phyloP scores from a whole-genome alignment of 805 yeast species.

The Yamadazyma olivae region DNA sequence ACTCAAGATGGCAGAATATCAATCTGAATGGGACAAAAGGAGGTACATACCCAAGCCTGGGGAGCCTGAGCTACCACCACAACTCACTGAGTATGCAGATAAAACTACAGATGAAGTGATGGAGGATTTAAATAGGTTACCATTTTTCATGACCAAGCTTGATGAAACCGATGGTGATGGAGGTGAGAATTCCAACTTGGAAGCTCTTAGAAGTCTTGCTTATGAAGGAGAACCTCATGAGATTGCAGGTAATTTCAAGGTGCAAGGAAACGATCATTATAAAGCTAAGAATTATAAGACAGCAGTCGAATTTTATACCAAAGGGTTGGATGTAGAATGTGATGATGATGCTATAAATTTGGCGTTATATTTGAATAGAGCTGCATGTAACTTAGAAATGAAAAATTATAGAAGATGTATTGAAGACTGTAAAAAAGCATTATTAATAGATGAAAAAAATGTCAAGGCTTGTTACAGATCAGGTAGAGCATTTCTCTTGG shows the following conservation, averaged over 20 bases:
- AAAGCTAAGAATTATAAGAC: conserved; percentile 65
- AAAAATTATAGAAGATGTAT: conserved; percentile 83
- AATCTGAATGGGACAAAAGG: conserved; percentile 42
- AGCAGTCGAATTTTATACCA: conserved; percentile 76
- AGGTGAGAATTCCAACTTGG: conserved; percentile 71
- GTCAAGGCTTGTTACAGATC: conserved; percentile 85
- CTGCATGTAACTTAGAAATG: conserved; percentile 87
- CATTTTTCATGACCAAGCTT: conserved; percentile 89
- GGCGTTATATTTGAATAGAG: conserved; percentile 74
- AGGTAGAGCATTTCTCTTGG: conserved; percentile 71
- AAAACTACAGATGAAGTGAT: conserved; percentile 75
- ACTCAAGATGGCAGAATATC: conserved; percentile 11
- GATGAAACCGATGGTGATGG: conserved; percentile 76
- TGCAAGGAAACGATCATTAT: conserved; percentile 89
- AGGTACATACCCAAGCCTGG: conserved; percentile 45
- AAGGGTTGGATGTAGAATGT: conserved; percentile 73
- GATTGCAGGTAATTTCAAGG: conserved; percentile 82
- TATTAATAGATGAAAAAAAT: conserved; percentile 62
- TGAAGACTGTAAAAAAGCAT: conserved; percentile 75
- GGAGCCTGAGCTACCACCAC: conserved; percentile 81
- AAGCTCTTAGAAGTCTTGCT: conserved; percentile 87
- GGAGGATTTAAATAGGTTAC: conserved; percentile 75
- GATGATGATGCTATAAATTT: conserved; percentile 51
- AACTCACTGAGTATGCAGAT: conserved; percentile 58
- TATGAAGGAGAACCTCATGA: conserved; percentile 96